phyloP scores from a whole-genome alignment of 805 yeast genomes.

The Kazachstania kunashirensis region DNA sequence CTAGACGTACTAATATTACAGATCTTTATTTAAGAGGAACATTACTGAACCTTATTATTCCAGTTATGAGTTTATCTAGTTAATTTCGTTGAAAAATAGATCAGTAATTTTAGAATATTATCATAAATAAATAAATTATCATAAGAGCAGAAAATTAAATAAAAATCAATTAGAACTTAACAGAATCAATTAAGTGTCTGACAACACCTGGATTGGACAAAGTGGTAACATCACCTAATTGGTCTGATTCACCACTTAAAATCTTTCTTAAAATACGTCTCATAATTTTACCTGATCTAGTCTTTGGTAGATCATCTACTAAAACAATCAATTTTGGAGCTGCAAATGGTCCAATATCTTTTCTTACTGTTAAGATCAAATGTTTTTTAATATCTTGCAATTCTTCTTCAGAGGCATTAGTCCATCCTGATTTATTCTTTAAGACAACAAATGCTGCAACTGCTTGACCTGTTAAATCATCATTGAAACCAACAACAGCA shows the following conservation, averaged over 20 bases:
- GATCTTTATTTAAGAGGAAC: slow-evolving; percentile 22
- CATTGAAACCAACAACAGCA: slow-evolving; percentile 77
- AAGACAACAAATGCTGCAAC: slow-evolving; percentile 74
- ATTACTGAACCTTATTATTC: slow-evolving; percentile 2
- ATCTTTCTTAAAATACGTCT: slow-evolving; percentile 76
- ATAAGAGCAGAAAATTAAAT: background rate
- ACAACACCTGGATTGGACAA: slow-evolving; percentile 70
- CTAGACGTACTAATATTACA: slow-evolving; percentile 8
- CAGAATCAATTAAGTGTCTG: slow-evolving; percentile 50
- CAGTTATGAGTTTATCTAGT: slow-evolving; percentile 1
- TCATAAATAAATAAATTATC: background rate
- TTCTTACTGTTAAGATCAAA: slow-evolving; percentile 59
- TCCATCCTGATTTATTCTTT: slow-evolving; percentile 38
- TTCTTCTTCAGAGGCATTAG: slow-evolving; percentile 34
- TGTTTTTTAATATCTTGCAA: slow-evolving; percentile 48
- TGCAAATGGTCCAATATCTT: slow-evolving; percentile 78
- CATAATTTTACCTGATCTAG: slow-evolving; percentile 82
- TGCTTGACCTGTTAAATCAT: slow-evolving; percentile 80
- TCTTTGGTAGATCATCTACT: slow-evolving; percentile 73
- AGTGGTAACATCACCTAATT: slow-evolving; percentile 70
- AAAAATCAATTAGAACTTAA: slow-evolving; percentile 22
- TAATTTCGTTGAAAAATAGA: background rate
- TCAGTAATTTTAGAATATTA: background rate
- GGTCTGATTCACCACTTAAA: slow-evolving; percentile 67
- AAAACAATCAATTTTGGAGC: slow-evolving; percentile 68